These are phyloP conservation scores for Zymoseptoria ardabiliae DNA, from an alignment of 2,329 filamentous ascomycete genomes.

Conservation along the genomic window DNA sequence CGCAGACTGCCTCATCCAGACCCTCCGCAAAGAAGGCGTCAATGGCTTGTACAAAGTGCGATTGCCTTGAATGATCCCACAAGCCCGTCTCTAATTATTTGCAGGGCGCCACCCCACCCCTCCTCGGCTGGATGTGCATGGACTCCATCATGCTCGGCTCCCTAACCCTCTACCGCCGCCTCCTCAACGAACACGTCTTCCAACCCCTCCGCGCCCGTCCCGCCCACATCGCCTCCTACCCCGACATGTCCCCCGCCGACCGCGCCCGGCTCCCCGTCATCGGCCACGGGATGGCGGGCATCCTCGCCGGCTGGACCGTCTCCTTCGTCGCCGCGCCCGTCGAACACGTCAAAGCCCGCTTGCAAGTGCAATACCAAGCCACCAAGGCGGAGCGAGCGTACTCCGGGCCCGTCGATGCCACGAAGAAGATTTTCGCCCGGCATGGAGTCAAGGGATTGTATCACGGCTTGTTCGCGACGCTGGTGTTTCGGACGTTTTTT, in stretches of 20 bases:
- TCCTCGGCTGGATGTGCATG: constrained; percentile 99
- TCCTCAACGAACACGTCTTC: constrained; percentile 77
- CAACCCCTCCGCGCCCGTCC: constrained; percentile 36
- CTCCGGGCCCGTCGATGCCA: constrained; percentile 78
- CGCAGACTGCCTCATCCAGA: constrained; percentile 76
- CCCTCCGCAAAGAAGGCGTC: constrained; percentile 76
- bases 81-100: too few species aligned
- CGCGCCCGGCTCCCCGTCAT: constrained; percentile 58
- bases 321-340: constrained; percentile 88
- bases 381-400: constrained; percentile 72
- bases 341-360: constrained; percentile 86
- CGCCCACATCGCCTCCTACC: constrained; percentile 13
- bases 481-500: constrained; percentile 88
- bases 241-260: constrained; percentile 28
- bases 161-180: constrained; percentile 77
- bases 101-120: constrained; percentile 57
- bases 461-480: constrained; percentile 74
- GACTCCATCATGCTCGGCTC: constrained; percentile 88
- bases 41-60: constrained; percentile 83
- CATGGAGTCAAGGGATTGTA: constrained; percentile 79
- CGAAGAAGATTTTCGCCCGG: constrained; percentile 53
- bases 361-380: constrained; percentile 89
- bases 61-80: too few species aligned
- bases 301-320: constrained; percentile 81
- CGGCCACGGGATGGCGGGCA: constrained; percentile 81